Percentiles rank a stretch among this genome's conserved stretches.
Evolutionary conservation across 208 protist species (phyloP).

Genomic region (Blastocrithidia nonstop): DNA sequence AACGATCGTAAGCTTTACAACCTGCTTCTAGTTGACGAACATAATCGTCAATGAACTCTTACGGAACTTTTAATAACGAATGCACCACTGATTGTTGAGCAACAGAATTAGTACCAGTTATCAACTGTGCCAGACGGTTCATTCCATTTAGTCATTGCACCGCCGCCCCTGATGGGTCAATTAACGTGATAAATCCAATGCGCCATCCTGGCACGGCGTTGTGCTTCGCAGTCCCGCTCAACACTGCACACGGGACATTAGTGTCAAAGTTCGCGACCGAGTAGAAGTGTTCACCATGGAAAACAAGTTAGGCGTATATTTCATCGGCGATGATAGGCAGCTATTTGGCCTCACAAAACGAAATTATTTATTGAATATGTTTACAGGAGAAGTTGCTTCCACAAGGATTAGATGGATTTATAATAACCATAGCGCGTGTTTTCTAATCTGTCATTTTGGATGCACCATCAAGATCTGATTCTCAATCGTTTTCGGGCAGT

Average conservation of each 20-base stretch:
- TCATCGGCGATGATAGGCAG: conserved; percentile 90
- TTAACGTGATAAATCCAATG: conserved; percentile 75
- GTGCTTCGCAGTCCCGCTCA: conserved; percentile 86
- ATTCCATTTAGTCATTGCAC: conserved; percentile 24
- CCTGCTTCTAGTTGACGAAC: conserved; percentile 22
- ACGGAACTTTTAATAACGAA: conserved; percentile 55
- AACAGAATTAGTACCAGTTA: conserved; percentile 81
- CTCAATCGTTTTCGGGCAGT: conserved; percentile 70
- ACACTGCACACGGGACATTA: conserved; percentile 59
- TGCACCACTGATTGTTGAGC: conserved; percentile 65
- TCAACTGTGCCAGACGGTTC: conserved; percentile 32
- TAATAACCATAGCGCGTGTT: conserved; percentile 84
- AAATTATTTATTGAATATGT: conserved; percentile 73
- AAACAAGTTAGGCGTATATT: conserved; percentile 91
- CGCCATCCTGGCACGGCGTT: conserved; percentile 89
- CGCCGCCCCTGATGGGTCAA: conserved; percentile 39
- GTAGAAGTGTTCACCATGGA: conserved; percentile 51
- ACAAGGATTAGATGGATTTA: conserved; percentile 93
- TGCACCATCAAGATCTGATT: conserved; percentile 72
- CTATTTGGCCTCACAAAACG: conserved; percentile 64
- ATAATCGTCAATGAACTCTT: conserved; percentile 25
- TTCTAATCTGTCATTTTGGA: conserved; percentile 54
- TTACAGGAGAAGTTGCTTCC: conserved; percentile 78
- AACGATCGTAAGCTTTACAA: conserved; percentile 18
- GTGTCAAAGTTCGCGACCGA: conserved; percentile 72